A percentile compares a stretch with the other conserved stretches of the same genome.
phyloP scores from a whole-genome alignment of 805 yeast species.

The Yarrowia hollandica region DNA sequence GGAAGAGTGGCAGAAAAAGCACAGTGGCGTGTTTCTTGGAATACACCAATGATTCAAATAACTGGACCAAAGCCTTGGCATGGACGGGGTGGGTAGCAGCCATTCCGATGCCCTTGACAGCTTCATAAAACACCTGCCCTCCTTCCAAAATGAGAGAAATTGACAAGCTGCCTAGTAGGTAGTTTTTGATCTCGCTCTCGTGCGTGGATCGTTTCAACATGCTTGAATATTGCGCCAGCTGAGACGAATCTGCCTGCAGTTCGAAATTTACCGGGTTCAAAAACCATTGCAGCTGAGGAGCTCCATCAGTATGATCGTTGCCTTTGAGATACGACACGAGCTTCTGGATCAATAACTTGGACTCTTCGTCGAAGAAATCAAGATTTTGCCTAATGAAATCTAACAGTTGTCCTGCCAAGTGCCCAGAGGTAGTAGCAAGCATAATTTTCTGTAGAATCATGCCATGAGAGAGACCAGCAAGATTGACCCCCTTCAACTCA shows the following conservation, averaged over 20 bases:
- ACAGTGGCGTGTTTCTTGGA: background rate
- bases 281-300: slow-evolving; percentile 18
- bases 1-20: background rate
- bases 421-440: background rate
- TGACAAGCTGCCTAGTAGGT: background rate
- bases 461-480: background rate
- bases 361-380: background rate
- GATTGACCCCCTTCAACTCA: background rate
- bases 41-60: slow-evolving; percentile 11
- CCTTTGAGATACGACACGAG: slow-evolving; percentile 16
- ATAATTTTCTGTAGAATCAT: slow-evolving; percentile 7
- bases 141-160: slow-evolving; percentile 13
- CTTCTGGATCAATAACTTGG: background rate
- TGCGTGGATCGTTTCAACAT: background rate
- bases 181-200: slow-evolving; percentile 15
- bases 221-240: background rate
- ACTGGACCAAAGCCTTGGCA: background rate
- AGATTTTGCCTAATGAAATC: slow-evolving; percentile 1
- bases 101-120: slow-evolving; percentile 1
- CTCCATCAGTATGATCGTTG: background rate
- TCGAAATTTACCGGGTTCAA: slow-evolving; percentile 6
- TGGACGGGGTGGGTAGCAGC: background rate
- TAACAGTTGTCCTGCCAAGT: slow-evolving; percentile 3
- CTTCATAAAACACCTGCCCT: background rate
- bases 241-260: slow-evolving; percentile 7